These are phyloP conservation scores for Draba incana DNA, from an alignment of 345 rosid genomes.

Conservation along the genomic window DNA sequence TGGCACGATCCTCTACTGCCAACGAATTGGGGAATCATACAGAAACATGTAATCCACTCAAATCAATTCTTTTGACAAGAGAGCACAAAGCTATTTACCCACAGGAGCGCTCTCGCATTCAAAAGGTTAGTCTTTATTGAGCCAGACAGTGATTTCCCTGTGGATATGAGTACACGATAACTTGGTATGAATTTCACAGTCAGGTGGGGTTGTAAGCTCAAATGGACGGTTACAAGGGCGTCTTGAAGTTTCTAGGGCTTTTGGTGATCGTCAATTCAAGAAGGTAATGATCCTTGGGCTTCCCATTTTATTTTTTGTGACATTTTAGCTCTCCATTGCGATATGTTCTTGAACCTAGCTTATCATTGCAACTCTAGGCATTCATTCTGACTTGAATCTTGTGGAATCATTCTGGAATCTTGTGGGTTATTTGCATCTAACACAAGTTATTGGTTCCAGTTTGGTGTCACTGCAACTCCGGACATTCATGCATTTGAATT, in stretches of 20 bases:
- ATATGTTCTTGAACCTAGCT: conserved; percentile 22
- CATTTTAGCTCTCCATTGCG: conserved; percentile 11
- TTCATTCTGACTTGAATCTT: not conserved
- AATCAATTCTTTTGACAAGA: conserved; percentile 81
- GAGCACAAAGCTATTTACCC: conserved; percentile 94
- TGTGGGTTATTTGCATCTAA: conserved; percentile 37
- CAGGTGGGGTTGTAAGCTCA: conserved; percentile 79
- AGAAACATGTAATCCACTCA: conserved; percentile 53
- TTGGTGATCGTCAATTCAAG: conserved; percentile 90
- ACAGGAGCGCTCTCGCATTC: conserved; percentile 87
- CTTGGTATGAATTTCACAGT: conserved; percentile 43
- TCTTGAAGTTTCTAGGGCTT: conserved; percentile 91
- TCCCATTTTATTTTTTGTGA: conserved; percentile 1
- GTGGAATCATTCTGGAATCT: conserved; percentile 17
- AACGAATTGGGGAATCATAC: conserved; percentile 46
- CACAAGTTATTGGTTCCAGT: conserved; percentile 52
- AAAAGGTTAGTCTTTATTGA: conserved; percentile 54
- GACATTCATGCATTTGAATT: conserved; percentile 83
- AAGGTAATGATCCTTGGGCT: conserved; percentile 49
- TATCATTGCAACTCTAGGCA: conserved; percentile 15
- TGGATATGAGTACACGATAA: conserved; percentile 1
- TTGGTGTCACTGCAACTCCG: conserved; percentile 82
- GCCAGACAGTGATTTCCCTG: conserved; percentile 1
- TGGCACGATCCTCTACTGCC: conserved; percentile 61
- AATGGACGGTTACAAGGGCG: conserved; percentile 91